These are phyloP conservation scores for Neurospora sp. DNA, from an alignment of 495 filamentous ascomycete genomes.

Conservation along the genomic window DNA sequence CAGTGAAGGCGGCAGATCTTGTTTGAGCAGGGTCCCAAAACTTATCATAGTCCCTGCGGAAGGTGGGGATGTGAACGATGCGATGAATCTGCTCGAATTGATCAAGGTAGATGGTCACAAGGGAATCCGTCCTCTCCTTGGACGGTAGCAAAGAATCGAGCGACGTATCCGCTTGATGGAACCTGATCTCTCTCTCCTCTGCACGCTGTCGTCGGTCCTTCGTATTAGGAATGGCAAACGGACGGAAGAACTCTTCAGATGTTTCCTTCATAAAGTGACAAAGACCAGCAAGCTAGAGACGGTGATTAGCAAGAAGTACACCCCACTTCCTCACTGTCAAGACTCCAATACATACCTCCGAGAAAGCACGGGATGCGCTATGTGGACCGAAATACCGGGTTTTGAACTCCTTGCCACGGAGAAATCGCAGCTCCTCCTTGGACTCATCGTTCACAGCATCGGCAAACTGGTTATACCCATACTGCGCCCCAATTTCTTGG, in stretches of 20 bases:
- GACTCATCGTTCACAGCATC: slow-evolving; percentile 7
- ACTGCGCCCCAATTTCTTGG: slow-evolving; percentile 9
- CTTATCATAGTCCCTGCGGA: slow-evolving; percentile 31
- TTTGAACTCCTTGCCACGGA: slow-evolving; percentile 33
- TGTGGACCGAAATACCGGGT: slow-evolving; percentile 40
- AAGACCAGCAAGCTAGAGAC: slow-evolving; percentile 30
- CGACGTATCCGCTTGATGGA: slow-evolving; percentile 18
- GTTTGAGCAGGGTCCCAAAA: slow-evolving; percentile 33
- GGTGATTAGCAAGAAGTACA: slow-evolving; percentile 1
- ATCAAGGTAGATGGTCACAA: slow-evolving; percentile 33
- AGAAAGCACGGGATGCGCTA: slow-evolving; percentile 34
- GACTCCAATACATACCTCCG: slow-evolving; percentile 16
- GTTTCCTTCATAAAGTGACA: slow-evolving; percentile 38
- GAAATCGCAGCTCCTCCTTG: slow-evolving; percentile 26
- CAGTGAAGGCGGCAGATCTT: slow-evolving; percentile 36
- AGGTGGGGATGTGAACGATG: slow-evolving; percentile 37
- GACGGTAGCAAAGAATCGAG: slow-evolving; percentile 32
- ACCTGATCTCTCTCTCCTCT: slow-evolving; percentile 25
- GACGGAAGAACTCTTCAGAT: slow-evolving; percentile 32
- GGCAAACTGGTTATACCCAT: slow-evolving; percentile 9
- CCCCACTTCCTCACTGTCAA: background rate
- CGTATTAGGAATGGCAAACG: slow-evolving; percentile 22
- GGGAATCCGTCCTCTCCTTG: slow-evolving; percentile 25
- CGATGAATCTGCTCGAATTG: slow-evolving; percentile 38
- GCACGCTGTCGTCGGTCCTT: slow-evolving; percentile 27